Base-by-base conservation (phyloP, 2,329 filamentous ascomycete species). In the Lasiodiplodia citricola region DNA sequence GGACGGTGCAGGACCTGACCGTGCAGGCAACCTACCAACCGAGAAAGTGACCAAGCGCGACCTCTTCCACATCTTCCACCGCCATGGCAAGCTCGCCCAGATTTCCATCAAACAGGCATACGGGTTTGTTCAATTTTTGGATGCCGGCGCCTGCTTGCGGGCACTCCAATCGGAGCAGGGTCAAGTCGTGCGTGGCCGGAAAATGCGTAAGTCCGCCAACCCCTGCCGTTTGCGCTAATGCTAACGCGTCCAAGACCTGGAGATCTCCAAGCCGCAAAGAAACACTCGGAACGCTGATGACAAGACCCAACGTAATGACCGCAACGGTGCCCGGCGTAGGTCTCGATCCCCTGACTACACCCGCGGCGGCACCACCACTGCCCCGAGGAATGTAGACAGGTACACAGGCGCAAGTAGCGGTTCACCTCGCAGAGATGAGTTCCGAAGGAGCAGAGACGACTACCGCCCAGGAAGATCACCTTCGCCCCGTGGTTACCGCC, bases 101-200 rank as follows among this genome's bases (percentile, higher is more conserved):
- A 96, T 98, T 70, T 97, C 94, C 0, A 93, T 98, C 74, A 98
- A 98, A 80, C 94, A 96, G 72, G 94, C 94, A 1, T 98, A 97
- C 80, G 96, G 96, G 1, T 99, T 98, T 77, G 94, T 98, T 44
- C 96, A 98, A 78, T 99, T 96, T 73, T 87, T 97, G 72, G 90
- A 93, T 37, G 83, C 90, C 4, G 85, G 87, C 2, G 91, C 95
- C 75, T 97, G 94, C 72, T 85, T 87, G 68, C 85, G 86, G 56
- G 95, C 95, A 4, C 86, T 98, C 73, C 85, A 91, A 44, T 86
- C 86, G 44, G 89, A 97, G 70, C 93, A 98, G 80, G 93, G 92
- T 11, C 87, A 89, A 51, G 88, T 93, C 71, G 89, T 98, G 47
- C 88, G 92, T 75, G 95, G 94, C n/a, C 91, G 94, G 72, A 94